Base-by-base conservation (phyloP, 768 basidiomycete species). In the Mrakia blollopis region DNA sequence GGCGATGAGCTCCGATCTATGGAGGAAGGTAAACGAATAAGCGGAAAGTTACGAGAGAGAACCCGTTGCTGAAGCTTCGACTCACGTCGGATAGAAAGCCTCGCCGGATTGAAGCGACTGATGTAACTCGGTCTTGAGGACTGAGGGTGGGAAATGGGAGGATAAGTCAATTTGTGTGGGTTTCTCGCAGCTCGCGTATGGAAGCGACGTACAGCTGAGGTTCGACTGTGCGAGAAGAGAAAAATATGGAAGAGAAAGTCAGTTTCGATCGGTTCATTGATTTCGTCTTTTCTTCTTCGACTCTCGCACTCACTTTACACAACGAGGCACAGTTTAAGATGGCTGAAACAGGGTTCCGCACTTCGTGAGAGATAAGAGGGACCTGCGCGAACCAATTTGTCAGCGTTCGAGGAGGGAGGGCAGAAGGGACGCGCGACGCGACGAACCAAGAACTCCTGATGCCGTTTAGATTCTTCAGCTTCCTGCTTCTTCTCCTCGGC, bases 391-490 rank as follows among this genome's bases (percentile, higher is more conserved):
- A 47, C 14, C 44, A 14, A 47, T 10, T 41, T 41, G 39, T 41
- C 39, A 41, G 39, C 44, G 14, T 47, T 14, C 2, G n/a, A 54
- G 11, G 10, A 54, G 7, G 54, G 23, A 54, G 54, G 7, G 54
- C 2, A 16, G 54, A 54, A 54, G 54, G 54, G 23, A 54, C 7
- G 39, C 39, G 39, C 39, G 39, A 41, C 6, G 6, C 3, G 23
- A 54, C n/a, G 54, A 25, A 54, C 54, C 54, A 23, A 54, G 23
- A 54, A 73, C 50, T 77, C 76, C 37, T 77, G 76, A 35, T 77
- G 76, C 25, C 72, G 41, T 39, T 76, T 76, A 37, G 69, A 25
- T 6, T 76, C 75, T 18, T 77, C 76, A 11, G 76, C 76, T 50
- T 72, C 76, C 2, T 37, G 21, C 54, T 73, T 77, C 39, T 52